Evolutionary conservation across 164 flowering plant genomes (phyloP), one percentile per base, ranked within the genome.

Genomic region (Magnolia kwangsiensis): DNA sequence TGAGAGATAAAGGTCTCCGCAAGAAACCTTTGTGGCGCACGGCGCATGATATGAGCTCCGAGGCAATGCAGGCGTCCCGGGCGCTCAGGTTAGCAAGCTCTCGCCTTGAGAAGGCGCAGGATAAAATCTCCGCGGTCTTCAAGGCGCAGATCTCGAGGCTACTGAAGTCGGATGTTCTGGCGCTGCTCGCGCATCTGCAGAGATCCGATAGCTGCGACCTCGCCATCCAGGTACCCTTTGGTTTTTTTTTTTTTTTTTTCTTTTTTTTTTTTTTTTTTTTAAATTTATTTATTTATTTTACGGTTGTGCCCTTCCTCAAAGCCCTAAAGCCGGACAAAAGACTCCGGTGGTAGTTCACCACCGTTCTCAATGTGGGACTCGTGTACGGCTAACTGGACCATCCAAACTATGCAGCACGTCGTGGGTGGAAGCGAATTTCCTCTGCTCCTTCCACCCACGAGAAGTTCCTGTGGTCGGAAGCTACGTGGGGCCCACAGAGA

Each of bases 21-120:
- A 75, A 75, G 77, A 75, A 75, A 23, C 77, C 77, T 6, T 58
- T 75, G 72, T 75, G 77, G 77, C 59, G 77, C 3, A 75, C 50
- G 24, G 64, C 71, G 19, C 64, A 75, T 50, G 77, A 75, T 21
- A 75, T 75, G 77, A 75, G 77, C 77, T n/a, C 77, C 14, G 77
- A 75, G 59, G 77, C 77, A 50, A 75, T 67, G 13, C 77, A 75
- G 37, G 77, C 72, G 49, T 75, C 77, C 13, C 63, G 71, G 20
- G 37, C 72, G 45, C 77, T 75, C 27, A 51, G 18, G n/a, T n/a
- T 58, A 55, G 77, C 77, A 3, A 45, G 14, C 50, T 24, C 71
- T 49, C 72, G 58, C 51, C 63, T n/a, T 19, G 49, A 68, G 23
- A 65, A 74, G 8, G 18, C 69, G 51, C 51, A 63, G 55, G 29